phyloP scores from a whole-genome alignment of 1,284 basidiomycete genomes.

The Puccinia polysora region DNA sequence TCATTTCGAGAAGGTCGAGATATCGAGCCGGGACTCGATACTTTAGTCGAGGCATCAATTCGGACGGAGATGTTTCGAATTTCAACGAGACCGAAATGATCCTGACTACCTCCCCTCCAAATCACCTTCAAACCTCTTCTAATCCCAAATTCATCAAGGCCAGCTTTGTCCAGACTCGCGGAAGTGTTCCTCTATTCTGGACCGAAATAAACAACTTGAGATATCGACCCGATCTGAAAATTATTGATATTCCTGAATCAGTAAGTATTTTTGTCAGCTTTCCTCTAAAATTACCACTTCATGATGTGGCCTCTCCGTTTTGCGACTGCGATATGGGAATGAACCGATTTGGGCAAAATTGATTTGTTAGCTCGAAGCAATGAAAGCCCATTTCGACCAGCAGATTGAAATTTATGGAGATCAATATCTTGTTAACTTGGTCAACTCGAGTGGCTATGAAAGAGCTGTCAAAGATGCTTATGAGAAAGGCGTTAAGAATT shows the following conservation, averaged over 20 bases:
- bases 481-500: conserved; percentile 65
- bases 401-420: conserved; percentile 74
- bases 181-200: conserved; percentile 93
- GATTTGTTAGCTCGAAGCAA: conserved; percentile 64
- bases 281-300: background rate
- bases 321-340: no score
- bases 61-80: conserved; percentile 69
- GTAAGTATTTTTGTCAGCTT: conserved; percentile 55
- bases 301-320: conserved; percentile 28
- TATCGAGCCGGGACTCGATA: conserved; percentile 94
- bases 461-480: conserved; percentile 93
- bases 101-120: conserved; percentile 59
- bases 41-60: conserved; percentile 89
- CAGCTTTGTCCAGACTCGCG: conserved; percentile 81
- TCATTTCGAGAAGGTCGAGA: conserved; percentile 87
- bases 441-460: conserved; percentile 94
- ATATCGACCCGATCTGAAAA: conserved; percentile 93
- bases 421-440: conserved; percentile 79
- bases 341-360: no score
- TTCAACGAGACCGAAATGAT: conserved; percentile 94
- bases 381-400: conserved; percentile 70
- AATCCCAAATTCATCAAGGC: conserved; percentile 57
- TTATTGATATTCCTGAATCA: conserved; percentile 86
- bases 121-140: conserved; percentile 39
- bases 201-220: conserved; percentile 92